These are phyloP conservation scores for Tubosaeta sp. DNA, from an alignment of 768 basidiomycete species.

Conservation along the genomic window DNA sequence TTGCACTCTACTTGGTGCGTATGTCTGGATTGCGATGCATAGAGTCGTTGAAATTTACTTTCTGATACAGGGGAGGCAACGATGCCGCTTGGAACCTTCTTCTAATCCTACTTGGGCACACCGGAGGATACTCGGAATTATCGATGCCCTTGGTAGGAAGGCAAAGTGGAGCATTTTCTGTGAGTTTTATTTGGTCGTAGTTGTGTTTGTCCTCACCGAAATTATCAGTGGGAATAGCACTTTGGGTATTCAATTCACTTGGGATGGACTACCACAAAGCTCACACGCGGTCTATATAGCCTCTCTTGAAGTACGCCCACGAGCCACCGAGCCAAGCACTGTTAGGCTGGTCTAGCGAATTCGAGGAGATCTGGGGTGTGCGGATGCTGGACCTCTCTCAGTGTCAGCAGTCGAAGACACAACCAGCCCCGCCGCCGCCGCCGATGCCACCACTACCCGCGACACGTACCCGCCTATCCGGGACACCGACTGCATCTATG, in stretches of 20 bases:
- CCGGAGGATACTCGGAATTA: conserved; percentile 37
- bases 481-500: conserved; percentile 11
- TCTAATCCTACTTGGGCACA: conserved; percentile 32
- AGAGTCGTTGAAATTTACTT: neutral
- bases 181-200: conserved; percentile 36
- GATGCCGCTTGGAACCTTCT: conserved; percentile 25
- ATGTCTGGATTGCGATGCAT: neutral
- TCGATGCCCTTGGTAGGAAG: conserved; percentile 38
- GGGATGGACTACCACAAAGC: conserved; percentile 22
- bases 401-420: conserved; percentile 15
- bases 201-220: conserved; percentile 11
- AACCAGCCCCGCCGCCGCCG: conserved; percentile 14
- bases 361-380: conserved; percentile 65
- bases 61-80: conserved; percentile 27
- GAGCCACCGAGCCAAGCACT: conserved; percentile 49
- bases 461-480: conserved; percentile 12
- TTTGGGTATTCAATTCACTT: conserved; percentile 49
- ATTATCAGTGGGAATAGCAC: conserved; percentile 52
- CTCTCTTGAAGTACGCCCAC: conserved; percentile 61
- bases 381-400: conserved; percentile 46
- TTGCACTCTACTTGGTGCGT: conserved; percentile 63
- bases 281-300: conserved; percentile 36
- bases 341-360: conserved; percentile 56
- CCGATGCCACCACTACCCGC: conserved; percentile 33
- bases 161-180: conserved; percentile 42